Base-by-base conservation (phyloP, 2,329 filamentous ascomycete genomes). In the Colletotrichum magnum region DNA sequence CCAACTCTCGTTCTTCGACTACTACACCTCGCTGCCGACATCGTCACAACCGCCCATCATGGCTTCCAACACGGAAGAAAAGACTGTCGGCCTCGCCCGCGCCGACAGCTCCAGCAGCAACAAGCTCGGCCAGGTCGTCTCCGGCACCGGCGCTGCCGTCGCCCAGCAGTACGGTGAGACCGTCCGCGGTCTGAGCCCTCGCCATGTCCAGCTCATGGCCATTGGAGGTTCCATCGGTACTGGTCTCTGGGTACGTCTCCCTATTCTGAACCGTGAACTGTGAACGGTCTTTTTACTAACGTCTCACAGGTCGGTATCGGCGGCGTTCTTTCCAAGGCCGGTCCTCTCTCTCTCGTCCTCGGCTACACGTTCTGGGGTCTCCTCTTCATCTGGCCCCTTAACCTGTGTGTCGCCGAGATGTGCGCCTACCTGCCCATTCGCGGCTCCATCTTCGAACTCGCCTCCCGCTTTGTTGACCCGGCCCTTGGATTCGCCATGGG, bases 401-500 rank as follows among this genome's bases (percentile, higher is more conserved):
- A 83, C 77, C 73, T 85, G 69, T 82, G 79, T 71, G 81, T 89
- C 41, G 87, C 86, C 61, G 88, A 90, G 77, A 88, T 90, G 85
- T 84, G 83, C 61, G 83, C 87, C 6, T 88, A 87, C 69, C 79
- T 89, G 26, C 88, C 87, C 4, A 79, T 89, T 58, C 81, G 85
- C 41, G 83, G 86, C 52, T 85, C 85, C 16, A 86, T 89, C 51
- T 87, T 88, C 48, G 86, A 88, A 71, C 84, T 88, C 58, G 86
- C 85, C 64, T 81, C 80, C 16, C 84, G 87, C 18, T 89, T 86
- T 71, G 83, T 88, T 36, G 88, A 90, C 73, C 85, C 86, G 2
- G 85, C 85, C 15, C 78, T 90, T 43, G 88, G 87, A 13, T 89
- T 89, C 71, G 85, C 85, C 58, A 82, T 86, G 75, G 85, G 83